Evolutionary conservation across 257 asterid genomes (phyloP), one percentile per base, ranked within the genome.

Genomic region (Anisodus acutangulus): DNA sequence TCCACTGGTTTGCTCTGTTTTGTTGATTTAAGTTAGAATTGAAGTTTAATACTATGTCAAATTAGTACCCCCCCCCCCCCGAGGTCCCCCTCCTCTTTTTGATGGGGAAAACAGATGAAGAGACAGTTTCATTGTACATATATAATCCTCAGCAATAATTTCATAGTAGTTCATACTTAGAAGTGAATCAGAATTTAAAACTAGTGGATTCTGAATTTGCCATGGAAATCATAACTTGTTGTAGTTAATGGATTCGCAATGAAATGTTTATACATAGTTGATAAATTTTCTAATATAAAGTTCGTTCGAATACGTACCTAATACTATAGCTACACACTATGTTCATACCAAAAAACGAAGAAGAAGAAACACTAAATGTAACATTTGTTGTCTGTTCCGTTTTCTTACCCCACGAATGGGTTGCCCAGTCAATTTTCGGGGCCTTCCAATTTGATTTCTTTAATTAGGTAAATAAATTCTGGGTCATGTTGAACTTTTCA

Each of bases 401-500:
- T 69, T 69, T 3, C 16, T 16, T 70, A 70, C 55, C 35, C 35
- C 37, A 43, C 7, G 15, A 70, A 70, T 41, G 37, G 17, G 39
- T 71, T 71, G 37, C 6, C 43, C 19, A 49, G 35, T 22, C 60
- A 3, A 49, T 49, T 47, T 49, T 74, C 49, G 60, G 80, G 39
- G 43, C n/a, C n/a, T 45, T 45, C 39, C 0, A 71, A 45, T 45
- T n/a, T 45, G 10, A 71, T 71, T 45, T 9, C 59, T 6, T 45
- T 71, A 71, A 71, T 71, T 71, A 71, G 80, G 41, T 45, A n/a
- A 71, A 45, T 17, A 45, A n/a, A n/a, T n/a, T n/a, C 4, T 71
- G 35, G 80, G 58, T 9, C 39, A 45, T 45, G 58, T n/a, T 71
- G 80, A 45, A 5, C 17, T 9, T 74, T 49, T 49, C 19, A 19